phyloP scores from a whole-genome alignment of 257 asterid species.

The Osmanthus fragrans region DNA sequence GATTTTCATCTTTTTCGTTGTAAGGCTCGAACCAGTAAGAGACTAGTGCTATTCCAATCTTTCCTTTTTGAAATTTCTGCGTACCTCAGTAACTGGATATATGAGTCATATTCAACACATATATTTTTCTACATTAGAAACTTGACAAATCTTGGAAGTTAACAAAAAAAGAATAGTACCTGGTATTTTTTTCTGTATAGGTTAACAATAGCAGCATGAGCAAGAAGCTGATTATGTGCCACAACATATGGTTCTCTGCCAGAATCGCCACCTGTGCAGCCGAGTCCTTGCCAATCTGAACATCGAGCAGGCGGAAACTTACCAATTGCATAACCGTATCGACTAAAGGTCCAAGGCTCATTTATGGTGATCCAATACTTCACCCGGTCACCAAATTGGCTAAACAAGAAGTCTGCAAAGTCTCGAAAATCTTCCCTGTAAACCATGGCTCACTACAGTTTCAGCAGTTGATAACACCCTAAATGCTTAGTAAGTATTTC shows the following conservation, averaged over 20 bases:
- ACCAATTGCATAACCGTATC: slow-evolving; percentile 40
- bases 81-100: neutral
- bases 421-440: slow-evolving; percentile 41
- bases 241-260: slow-evolving; percentile 56
- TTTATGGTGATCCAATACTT: slow-evolving; percentile 57
- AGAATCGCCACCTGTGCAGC: slow-evolving; percentile 44
- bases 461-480: neutral
- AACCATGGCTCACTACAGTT: neutral
- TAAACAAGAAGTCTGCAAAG: slow-evolving; percentile 46
- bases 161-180: neutral
- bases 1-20: slow-evolving; percentile 1
- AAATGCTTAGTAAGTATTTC: neutral
- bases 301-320: slow-evolving; percentile 56
- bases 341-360: slow-evolving; percentile 49
- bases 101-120: neutral
- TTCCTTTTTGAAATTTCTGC: slow-evolving; percentile 39
- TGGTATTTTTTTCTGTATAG: slow-evolving; percentile 45
- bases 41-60: slow-evolving; percentile 34
- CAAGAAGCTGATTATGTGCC: slow-evolving; percentile 41
- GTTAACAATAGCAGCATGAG: slow-evolving; percentile 41
- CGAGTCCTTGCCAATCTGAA: slow-evolving; percentile 36
- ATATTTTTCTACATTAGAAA: neutral
- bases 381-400: slow-evolving; percentile 58
- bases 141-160: neutral
- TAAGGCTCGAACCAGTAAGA: slow-evolving; percentile 44